A percentile compares a stretch with the other conserved stretches of the same genome.
phyloP scores from a whole-genome alignment of 2,329 filamentous ascomycete species.

The Cladophialophora exuberans region DNA sequence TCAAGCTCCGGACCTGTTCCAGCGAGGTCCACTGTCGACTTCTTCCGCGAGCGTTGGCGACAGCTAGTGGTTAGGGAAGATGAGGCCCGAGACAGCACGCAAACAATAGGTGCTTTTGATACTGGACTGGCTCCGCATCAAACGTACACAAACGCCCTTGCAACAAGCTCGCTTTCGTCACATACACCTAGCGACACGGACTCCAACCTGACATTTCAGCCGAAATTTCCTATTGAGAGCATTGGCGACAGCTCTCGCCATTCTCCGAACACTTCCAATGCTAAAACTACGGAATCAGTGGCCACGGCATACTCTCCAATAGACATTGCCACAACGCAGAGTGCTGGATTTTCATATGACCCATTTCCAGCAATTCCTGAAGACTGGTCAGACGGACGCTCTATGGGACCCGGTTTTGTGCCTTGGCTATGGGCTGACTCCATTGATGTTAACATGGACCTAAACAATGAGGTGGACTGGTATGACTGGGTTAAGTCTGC shows the following conservation, averaged over 20 bases:
- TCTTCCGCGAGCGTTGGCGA: conserved; percentile 39
- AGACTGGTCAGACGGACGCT: conserved; percentile 17
- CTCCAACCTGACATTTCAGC: background rate
- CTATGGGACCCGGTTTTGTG: conserved; percentile 22
- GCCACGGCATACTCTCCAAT: background rate
- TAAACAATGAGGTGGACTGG: too few relatives aligned
- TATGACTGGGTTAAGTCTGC: too few relatives aligned
- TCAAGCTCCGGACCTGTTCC: conserved; percentile 37
- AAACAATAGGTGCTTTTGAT: background rate
- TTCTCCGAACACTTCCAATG: background rate
- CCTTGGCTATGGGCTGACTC: conserved; percentile 37
- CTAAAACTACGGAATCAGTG: background rate
- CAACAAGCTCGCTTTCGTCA: background rate
- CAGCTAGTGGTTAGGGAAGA: conserved; percentile 32
- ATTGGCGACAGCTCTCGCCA: background rate
- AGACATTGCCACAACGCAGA: background rate
- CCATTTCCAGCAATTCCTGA: conserved; percentile 6
- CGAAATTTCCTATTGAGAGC: background rate
- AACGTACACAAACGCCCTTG: background rate
- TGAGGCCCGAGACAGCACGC: background rate
- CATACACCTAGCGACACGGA: background rate
- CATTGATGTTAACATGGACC: too few relatives aligned
- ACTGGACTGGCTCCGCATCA: too few relatives aligned
- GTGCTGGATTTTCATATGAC: conserved; percentile 14
- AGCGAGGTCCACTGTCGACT: conserved; percentile 23